phyloP scores from a whole-genome alignment of 345 rosid species.

The Mallotus nudiflorus region DNA sequence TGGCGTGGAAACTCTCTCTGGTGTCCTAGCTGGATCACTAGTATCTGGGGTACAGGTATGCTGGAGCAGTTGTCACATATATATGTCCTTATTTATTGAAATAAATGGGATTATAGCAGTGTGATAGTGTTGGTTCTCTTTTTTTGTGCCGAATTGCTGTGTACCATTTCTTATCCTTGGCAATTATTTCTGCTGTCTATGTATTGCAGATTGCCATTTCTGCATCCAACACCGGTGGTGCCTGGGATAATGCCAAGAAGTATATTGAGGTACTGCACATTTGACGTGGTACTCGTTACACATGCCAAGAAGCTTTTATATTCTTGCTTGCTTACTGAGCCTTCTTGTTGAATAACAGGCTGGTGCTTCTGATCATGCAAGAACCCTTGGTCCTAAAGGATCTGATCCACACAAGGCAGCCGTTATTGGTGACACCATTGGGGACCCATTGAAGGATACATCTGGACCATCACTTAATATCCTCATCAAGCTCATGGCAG shows the following conservation, averaged over 20 bases:
- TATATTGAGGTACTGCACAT: constrained; percentile 91
- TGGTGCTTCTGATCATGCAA: constrained; percentile 90
- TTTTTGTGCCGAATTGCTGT: neutral
- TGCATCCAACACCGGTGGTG: constrained; percentile 98
- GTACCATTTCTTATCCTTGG: neutral
- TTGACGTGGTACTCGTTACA: neutral
- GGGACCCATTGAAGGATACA: constrained; percentile 96
- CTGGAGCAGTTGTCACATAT: neutral
- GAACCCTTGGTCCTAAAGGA: constrained; percentile 85
- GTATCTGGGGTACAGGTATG: constrained; percentile 96
- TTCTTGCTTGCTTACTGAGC: neutral
- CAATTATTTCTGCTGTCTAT: neutral
- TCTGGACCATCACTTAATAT: constrained; percentile 98
- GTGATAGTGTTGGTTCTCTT: too few relatives aligned
- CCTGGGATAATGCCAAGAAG: constrained; percentile 99
- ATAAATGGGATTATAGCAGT: neutral
- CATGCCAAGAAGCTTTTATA: neutral
- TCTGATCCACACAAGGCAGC: constrained; percentile 97
- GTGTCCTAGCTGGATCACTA: constrained; percentile 33
- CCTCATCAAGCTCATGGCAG: constrained; percentile 97
- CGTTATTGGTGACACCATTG: constrained; percentile 91
- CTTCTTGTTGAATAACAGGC: constrained; percentile 45
- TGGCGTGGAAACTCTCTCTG: constrained; percentile 34
- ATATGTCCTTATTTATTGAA: neutral
- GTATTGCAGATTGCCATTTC: constrained; percentile 73